These are phyloP conservation scores for Ballota nigra DNA, from an alignment of 257 asterid genomes.

Conservation along the genomic window DNA sequence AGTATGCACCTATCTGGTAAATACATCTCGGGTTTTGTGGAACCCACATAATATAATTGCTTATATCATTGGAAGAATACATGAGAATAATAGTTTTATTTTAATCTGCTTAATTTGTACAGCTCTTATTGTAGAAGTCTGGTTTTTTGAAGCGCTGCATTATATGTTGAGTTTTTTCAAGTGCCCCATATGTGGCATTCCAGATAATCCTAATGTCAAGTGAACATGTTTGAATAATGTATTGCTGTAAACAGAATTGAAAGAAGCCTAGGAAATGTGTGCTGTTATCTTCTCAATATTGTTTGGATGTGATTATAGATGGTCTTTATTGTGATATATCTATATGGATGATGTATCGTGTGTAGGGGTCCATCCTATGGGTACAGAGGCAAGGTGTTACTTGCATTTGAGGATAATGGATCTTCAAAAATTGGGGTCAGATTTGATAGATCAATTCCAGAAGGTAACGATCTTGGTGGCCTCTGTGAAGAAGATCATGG, in stretches of 20 bases:
- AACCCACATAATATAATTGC: neutral
- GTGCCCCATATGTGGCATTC: neutral
- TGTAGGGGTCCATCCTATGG: constrained; percentile 78
- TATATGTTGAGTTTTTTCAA: neutral
- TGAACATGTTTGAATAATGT: neutral
- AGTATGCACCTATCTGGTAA: neutral
- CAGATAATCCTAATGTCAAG: constrained; percentile 1
- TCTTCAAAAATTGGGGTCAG: constrained; percentile 89
- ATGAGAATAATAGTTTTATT: neutral
- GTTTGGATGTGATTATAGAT: constrained; percentile 4
- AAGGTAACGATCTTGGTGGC: constrained; percentile 92
- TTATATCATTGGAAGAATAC: neutral
- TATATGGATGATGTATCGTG: constrained; percentile 8
- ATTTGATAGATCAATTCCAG: constrained; percentile 78
- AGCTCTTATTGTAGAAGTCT: neutral
- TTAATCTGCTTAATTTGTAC: neutral
- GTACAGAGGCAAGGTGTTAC: constrained; percentile 77
- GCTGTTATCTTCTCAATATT: constrained; percentile 1
- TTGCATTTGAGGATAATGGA: constrained; percentile 83
- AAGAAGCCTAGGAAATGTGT: neutral
- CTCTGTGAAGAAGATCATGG: constrained; percentile 89
- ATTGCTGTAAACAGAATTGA: neutral
- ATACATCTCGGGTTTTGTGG: neutral
- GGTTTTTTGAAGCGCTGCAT: constrained; percentile 7
- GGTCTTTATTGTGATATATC: constrained; percentile 12